Evolutionary conservation across 257 asterid species (phyloP).

Genomic region (Misopates orontium): DNA sequence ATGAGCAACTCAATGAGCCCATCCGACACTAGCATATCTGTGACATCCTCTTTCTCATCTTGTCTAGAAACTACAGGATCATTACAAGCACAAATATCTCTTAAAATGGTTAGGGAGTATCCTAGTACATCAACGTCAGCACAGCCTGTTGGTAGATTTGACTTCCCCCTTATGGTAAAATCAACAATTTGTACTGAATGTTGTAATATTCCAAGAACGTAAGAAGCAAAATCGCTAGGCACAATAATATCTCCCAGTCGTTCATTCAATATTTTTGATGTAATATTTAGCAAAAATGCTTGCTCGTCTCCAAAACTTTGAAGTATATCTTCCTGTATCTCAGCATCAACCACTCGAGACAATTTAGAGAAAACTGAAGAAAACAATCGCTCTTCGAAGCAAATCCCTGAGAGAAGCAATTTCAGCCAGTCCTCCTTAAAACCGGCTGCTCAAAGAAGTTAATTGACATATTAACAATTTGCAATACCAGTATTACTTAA

Average conservation of each 20-base stretch:
- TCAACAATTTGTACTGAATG: constrained; percentile 40
- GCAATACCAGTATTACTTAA: not conserved
- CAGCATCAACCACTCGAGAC: constrained; percentile 17
- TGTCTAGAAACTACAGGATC: constrained; percentile 25
- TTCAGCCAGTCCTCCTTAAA: constrained; percentile 63
- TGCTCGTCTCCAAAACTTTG: constrained; percentile 47
- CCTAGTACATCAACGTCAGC: constrained; percentile 62
- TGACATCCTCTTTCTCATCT: constrained; percentile 36
- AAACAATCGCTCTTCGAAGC: constrained; percentile 47
- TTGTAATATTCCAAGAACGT: constrained; percentile 47
- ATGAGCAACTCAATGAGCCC: constrained; percentile 64
- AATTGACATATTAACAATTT: constrained; percentile 1
- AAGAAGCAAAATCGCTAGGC: constrained; percentile 40
- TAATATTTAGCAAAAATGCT: constrained; percentile 51
- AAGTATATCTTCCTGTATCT: constrained; percentile 16
- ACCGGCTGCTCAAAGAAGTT: constrained; percentile 54
- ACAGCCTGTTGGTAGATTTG: constrained; percentile 63
- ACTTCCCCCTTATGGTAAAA: constrained; percentile 42
- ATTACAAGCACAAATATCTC: constrained; percentile 63
- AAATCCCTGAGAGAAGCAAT: constrained; percentile 58
- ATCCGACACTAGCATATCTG: constrained; percentile 45
- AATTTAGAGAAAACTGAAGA: constrained; percentile 50
- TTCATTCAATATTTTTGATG: constrained; percentile 58
- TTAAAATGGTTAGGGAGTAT: constrained; percentile 61
- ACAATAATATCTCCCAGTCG: constrained; percentile 42